Evolutionary conservation across 768 basidiomycete genomes (phyloP).

Genomic region (Fomitopsis serialis): DNA sequence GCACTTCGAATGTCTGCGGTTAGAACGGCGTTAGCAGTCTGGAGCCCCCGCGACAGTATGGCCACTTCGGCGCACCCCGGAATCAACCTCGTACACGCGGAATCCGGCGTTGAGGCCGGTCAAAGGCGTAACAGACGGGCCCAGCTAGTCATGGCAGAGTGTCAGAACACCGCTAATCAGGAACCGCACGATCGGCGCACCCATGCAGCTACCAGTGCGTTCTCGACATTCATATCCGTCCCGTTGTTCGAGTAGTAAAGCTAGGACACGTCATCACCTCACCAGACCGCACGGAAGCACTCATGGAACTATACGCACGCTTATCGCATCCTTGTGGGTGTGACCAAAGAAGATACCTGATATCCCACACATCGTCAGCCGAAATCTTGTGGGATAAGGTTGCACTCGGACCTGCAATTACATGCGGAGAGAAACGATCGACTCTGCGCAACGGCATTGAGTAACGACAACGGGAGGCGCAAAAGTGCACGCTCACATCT

Average conservation of each 20-base stretch:
- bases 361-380: too few species aligned
- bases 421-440: constrained; percentile 72
- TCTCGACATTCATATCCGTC: constrained; percentile 47
- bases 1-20: constrained; percentile 62
- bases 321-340: constrained; percentile 66
- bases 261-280: constrained; percentile 30
- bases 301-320: constrained; percentile 32
- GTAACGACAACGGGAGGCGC: background rate
- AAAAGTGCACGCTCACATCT: constrained; percentile 34
- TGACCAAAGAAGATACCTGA: constrained; percentile 74
- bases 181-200: constrained; percentile 20
- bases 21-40: background rate
- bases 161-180: too few species aligned
- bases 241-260: constrained; percentile 69
- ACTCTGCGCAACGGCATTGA: constrained; percentile 35
- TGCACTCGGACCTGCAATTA: constrained; percentile 53
- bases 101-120: constrained; percentile 72
- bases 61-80: constrained; percentile 41
- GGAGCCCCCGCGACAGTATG: background rate
- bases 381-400: too few species aligned
- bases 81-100: constrained; percentile 65
- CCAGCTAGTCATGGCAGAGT: constrained; percentile 40
- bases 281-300: too few species aligned
- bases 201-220: constrained; percentile 49
- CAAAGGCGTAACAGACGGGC: constrained; percentile 61